Percentiles rank a stretch among this genome's conserved stretches.
These are phyloP conservation scores for Thelephora terrestris DNA, from an alignment of 1,284 basidiomycete species.

Conservation along the genomic window DNA sequence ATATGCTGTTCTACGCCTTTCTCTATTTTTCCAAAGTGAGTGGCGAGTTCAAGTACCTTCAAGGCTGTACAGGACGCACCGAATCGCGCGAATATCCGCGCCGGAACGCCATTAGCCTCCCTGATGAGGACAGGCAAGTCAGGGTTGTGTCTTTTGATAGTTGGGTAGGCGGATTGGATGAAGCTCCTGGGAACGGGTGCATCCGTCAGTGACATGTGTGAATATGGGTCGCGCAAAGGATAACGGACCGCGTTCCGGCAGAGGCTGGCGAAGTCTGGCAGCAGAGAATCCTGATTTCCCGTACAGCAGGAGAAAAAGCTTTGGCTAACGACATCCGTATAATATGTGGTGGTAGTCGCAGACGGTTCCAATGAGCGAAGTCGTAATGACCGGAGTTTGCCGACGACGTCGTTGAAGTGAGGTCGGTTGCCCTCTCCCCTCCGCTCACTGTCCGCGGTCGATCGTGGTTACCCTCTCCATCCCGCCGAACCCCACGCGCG, in stretches of 20 bases:
- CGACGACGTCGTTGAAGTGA: not conserved
- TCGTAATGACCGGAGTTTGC: too few species aligned
- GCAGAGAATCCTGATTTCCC: conserved; percentile 80
- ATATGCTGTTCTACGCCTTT: conserved; percentile 73
- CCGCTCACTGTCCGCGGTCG: not conserved
- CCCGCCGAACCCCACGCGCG: conserved; percentile 2
- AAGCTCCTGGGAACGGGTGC: conserved; percentile 52
- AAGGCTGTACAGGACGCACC: conserved; percentile 45
- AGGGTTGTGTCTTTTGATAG: conserved; percentile 83
- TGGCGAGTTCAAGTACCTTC: not conserved
- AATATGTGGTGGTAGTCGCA: conserved; percentile 1
- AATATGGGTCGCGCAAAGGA: conserved; percentile 1
- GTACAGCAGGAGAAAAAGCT: conserved; percentile 72
- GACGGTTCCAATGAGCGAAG: conserved; percentile 3
- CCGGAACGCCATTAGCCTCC: conserved; percentile 83
- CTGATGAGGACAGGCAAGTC: conserved; percentile 84
- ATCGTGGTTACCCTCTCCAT: conserved; percentile 6
- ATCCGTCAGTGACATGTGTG: not conserved
- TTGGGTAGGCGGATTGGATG: conserved; percentile 70
- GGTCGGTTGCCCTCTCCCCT: not conserved
- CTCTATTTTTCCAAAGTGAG: conserved; percentile 33
- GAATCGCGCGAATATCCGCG: conserved; percentile 83
- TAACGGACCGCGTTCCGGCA: conserved; percentile 69
- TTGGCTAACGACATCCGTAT: conserved; percentile 62
- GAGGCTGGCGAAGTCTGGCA: conserved; percentile 77